phyloP scores from a whole-genome alignment of 1,139 yeast genomes.

The Candida gigantensis region DNA sequence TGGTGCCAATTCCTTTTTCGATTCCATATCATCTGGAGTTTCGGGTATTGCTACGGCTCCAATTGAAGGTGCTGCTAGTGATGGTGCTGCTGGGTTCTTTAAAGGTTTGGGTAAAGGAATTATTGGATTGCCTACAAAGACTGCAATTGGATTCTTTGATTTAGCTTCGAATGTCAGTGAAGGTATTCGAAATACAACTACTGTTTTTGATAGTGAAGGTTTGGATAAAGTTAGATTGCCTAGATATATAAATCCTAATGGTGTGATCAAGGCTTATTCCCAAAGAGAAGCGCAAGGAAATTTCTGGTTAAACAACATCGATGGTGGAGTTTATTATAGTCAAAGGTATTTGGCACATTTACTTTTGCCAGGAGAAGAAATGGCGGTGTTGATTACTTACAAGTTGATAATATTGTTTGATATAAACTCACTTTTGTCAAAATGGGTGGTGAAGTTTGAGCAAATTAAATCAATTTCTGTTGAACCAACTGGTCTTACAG shows the following conservation, averaged over 20 bases:
- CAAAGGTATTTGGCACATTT: conserved; percentile 87
- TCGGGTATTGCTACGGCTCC: conserved; percentile 92
- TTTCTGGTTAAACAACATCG: conserved; percentile 80
- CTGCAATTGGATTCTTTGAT: conserved; percentile 94
- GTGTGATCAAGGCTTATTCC: conserved; percentile 72
- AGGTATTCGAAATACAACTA: conserved; percentile 90
- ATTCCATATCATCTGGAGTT: conserved; percentile 83
- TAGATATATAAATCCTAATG: conserved; percentile 68
- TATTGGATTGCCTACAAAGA: conserved; percentile 92
- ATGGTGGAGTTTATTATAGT: conserved; percentile 72
- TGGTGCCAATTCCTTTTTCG: conserved; percentile 89
- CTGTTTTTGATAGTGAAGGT: conserved; percentile 81
- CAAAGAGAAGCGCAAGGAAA: conserved; percentile 92
- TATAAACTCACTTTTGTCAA: conserved; percentile 57
- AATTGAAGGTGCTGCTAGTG: conserved; percentile 78
- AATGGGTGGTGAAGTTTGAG: conserved; percentile 67
- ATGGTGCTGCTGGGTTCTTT: conserved; percentile 89
- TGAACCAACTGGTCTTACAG: conserved; percentile 77
- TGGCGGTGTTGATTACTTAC: conserved; percentile 75
- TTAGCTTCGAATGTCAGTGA: conserved; percentile 91
- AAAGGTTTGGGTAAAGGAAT: conserved; percentile 94
- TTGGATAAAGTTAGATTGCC: conserved; percentile 83
- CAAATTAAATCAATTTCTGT: conserved; percentile 68
- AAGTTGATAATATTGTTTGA: conserved; percentile 69
- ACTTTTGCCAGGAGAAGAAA: conserved; percentile 76